These are phyloP conservation scores for Voacanga thouarsii DNA, from an alignment of 257 asterid genomes.

Conservation along the genomic window DNA sequence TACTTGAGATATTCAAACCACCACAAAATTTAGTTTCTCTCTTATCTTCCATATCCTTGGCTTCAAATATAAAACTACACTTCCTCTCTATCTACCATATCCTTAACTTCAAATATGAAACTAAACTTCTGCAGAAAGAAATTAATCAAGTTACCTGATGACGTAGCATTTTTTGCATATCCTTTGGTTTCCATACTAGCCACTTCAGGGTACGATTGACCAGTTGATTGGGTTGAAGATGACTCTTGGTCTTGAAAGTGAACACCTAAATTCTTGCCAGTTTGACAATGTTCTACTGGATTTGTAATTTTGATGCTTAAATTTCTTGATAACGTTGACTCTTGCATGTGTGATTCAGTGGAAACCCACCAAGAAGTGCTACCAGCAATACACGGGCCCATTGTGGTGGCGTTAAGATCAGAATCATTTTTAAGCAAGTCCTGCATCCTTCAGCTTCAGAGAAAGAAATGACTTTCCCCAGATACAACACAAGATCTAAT, in stretches of 20 bases:
- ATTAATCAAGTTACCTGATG: slow-evolving; percentile 18
- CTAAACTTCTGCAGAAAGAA: background rate
- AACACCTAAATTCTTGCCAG: slow-evolving; percentile 11
- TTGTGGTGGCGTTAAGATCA: slow-evolving; percentile 7
- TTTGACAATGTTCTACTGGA: slow-evolving; percentile 3
- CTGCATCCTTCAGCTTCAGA: slow-evolving; percentile 14
- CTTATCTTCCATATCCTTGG: background rate
- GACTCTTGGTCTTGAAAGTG: slow-evolving; percentile 29
- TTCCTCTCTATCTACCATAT: too few species aligned
- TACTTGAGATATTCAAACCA: too few species aligned
- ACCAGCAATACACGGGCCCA: slow-evolving; percentile 14
- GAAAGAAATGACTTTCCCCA: background rate
- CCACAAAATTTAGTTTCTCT: too few species aligned
- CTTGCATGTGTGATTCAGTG: slow-evolving; percentile 15
- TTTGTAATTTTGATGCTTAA: slow-evolving; percentile 13
- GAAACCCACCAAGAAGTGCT: slow-evolving; percentile 20
- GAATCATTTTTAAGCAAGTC: slow-evolving; percentile 10
- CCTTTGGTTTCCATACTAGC: slow-evolving; percentile 16
- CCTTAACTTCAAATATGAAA: background rate
- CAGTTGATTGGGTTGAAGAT: slow-evolving; percentile 28
- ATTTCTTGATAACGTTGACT: slow-evolving; percentile 17
- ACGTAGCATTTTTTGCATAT: slow-evolving; percentile 5
- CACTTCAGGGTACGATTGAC: slow-evolving; percentile 28
- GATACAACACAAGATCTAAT: background rate
- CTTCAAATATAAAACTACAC: background rate